phyloP scores from a whole-genome alignment of 257 asterid genomes.

The Jacaranda copaia region DNA sequence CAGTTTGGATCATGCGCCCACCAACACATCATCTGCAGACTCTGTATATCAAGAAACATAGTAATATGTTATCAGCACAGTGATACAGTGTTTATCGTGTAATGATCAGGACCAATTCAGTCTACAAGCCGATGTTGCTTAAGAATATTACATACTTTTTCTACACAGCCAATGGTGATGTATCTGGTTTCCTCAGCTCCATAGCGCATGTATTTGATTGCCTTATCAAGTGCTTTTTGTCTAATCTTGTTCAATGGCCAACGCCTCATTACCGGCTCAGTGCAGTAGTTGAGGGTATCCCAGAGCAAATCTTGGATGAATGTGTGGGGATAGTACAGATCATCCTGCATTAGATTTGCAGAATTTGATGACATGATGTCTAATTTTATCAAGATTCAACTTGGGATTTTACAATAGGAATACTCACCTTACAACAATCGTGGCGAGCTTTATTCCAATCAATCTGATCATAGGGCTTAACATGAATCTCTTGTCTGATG shows the following conservation, averaged over 20 bases:
- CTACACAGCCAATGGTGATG: constrained; percentile 66
- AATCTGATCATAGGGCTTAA: constrained; percentile 58
- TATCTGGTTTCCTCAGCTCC: constrained; percentile 68
- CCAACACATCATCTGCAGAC: constrained; percentile 89
- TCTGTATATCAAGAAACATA: constrained; percentile 42
- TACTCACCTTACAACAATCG: constrained; percentile 66
- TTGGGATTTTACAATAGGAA: too few relatives aligned
- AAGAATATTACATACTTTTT: constrained; percentile 49
- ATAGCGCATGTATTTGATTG: constrained; percentile 69
- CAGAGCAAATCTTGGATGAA: constrained; percentile 68
- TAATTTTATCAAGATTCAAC: not conserved
- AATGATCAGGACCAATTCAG: not conserved
- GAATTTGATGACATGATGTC: not conserved
- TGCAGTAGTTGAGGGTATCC: constrained; percentile 63
- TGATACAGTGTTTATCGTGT: not conserved
- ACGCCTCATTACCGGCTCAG: constrained; percentile 69
- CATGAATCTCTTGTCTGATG: constrained; percentile 69
- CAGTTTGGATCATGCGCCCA: constrained; percentile 78
- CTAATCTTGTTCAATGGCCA: constrained; percentile 78
- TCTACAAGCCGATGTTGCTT: not conserved
- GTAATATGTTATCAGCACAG: not conserved
- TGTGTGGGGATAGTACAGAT: constrained; percentile 70
- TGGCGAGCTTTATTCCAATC: constrained; percentile 86
- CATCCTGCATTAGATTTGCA: constrained; percentile 53
- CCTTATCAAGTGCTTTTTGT: constrained; percentile 58